phyloP scores from a whole-genome alignment of 257 asterid species.

The Gentiana dahurica region DNA sequence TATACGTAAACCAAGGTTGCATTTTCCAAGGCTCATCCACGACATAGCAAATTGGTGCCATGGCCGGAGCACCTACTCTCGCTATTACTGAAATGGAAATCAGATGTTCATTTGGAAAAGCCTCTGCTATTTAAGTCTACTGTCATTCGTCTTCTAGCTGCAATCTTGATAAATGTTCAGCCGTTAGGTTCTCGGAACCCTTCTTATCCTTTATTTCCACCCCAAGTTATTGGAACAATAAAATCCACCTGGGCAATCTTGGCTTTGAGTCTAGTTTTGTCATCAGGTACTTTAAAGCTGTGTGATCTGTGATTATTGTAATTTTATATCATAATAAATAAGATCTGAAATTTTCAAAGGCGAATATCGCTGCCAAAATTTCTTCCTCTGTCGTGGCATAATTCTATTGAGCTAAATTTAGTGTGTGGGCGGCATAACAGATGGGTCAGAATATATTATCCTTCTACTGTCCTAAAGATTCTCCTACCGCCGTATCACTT shows the following conservation, averaged over 20 bases:
- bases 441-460: background rate
- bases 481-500: background rate
- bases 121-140: background rate
- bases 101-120: background rate
- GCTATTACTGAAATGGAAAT: background rate
- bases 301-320: background rate
- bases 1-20: background rate
- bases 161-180: background rate
- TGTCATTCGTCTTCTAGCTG: background rate
- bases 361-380: background rate
- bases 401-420: background rate
- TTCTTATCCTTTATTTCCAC: background rate
- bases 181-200: background rate
- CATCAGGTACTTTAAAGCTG: background rate
- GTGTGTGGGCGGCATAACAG: background rate
- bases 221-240: background rate
- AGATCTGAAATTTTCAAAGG: background rate
- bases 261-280: background rate
- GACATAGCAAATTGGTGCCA: background rate
- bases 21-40: background rate
- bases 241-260: background rate
- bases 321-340: background rate
- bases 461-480: background rate
- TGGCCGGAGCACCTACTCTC: background rate
- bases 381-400: background rate